These are phyloP conservation scores for Elasticomyces elasticus DNA, from an alignment of 495 filamentous ascomycete genomes.

Conservation along the genomic window DNA sequence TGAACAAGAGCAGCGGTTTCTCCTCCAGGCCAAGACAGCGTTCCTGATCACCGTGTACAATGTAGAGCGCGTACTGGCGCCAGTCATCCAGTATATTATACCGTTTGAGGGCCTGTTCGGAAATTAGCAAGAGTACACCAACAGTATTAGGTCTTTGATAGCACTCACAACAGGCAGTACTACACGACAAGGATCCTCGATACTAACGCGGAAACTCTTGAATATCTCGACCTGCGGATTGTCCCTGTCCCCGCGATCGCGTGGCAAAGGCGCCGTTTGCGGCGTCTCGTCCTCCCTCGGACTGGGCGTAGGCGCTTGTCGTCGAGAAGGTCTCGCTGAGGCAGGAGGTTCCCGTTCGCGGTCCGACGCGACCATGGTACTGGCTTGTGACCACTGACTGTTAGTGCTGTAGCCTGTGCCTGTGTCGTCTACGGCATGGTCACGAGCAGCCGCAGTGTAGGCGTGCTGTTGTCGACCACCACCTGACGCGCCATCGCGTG, in stretches of 20 bases:
- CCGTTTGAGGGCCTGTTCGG: slow-evolving; percentile 63
- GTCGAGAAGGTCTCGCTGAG: not conserved
- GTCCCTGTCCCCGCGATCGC: slow-evolving; percentile 28
- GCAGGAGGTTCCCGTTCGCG: slow-evolving; percentile 2
- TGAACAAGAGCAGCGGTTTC: slow-evolving; percentile 89
- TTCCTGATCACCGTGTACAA: slow-evolving; percentile 95
- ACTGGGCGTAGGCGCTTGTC: slow-evolving; percentile 16
- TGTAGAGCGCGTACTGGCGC: slow-evolving; percentile 94
- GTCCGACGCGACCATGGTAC: slow-evolving; percentile 18
- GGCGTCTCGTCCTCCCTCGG: slow-evolving; percentile 17
- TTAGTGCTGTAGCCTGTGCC: slow-evolving; percentile 25
- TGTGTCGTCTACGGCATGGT: slow-evolving; percentile 1
- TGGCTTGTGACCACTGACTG: slow-evolving; percentile 27
- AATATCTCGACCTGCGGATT: slow-evolving; percentile 75
- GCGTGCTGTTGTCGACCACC: slow-evolving; percentile 18
- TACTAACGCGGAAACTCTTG: slow-evolving; percentile 92
- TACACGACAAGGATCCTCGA: slow-evolving; percentile 96
- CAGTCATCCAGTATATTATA: slow-evolving; percentile 97
- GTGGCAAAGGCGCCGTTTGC: slow-evolving; percentile 10
- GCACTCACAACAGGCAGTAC: slow-evolving; percentile 63
- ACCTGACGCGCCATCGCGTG: slow-evolving; percentile 32
- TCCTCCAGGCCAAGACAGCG: slow-evolving; percentile 85
- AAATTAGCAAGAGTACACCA: not conserved
- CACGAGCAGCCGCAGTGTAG: not conserved
- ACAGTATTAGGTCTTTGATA: not conserved